phyloP scores from a whole-genome alignment of 148 eudicot genomes.

The Silene uniflora region DNA sequence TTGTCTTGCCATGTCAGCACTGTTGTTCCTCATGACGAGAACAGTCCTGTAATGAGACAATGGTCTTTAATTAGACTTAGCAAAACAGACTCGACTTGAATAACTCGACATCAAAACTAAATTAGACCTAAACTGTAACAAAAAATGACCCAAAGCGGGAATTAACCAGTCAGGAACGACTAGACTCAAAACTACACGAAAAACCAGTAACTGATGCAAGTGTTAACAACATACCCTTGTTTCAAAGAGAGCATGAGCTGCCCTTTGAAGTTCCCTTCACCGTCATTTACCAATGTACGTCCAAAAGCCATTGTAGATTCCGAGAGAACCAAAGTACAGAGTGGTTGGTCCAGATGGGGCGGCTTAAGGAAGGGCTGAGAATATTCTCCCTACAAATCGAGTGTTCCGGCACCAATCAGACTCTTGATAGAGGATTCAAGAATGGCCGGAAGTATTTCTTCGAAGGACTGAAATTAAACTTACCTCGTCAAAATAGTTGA shows the following conservation, averaged over 20 bases:
- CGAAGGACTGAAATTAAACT: neutral
- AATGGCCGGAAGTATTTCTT: no score
- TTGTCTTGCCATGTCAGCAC: constrained; percentile 83
- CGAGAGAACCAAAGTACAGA: constrained; percentile 69
- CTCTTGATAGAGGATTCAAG: neutral
- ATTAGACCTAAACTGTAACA: no score
- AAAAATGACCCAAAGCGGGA: no score
- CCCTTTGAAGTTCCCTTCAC: constrained; percentile 84
- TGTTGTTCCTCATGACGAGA: constrained; percentile 89
- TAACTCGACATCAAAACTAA: no score
- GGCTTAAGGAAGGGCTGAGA: constrained; percentile 94
- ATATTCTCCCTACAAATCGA: constrained; percentile 59
- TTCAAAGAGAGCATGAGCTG: constrained; percentile 69
- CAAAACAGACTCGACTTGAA: no score
- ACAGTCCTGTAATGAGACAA: constrained; percentile 48
- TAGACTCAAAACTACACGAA: no score
- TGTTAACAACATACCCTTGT: constrained; percentile 59
- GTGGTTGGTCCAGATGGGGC: constrained; percentile 90
- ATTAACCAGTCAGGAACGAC: no score
- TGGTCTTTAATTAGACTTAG: no score
- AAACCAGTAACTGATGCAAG: neutral
- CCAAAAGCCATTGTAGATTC: constrained; percentile 88
- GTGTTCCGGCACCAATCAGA: neutral
- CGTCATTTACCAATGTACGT: constrained; percentile 57
- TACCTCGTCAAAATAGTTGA: constrained; percentile 95